Evolutionary conservation across 1,284 basidiomycete genomes (phyloP), one percentile per base, ranked within the genome.

Genomic region (Apiotrichum brassicae): DNA sequence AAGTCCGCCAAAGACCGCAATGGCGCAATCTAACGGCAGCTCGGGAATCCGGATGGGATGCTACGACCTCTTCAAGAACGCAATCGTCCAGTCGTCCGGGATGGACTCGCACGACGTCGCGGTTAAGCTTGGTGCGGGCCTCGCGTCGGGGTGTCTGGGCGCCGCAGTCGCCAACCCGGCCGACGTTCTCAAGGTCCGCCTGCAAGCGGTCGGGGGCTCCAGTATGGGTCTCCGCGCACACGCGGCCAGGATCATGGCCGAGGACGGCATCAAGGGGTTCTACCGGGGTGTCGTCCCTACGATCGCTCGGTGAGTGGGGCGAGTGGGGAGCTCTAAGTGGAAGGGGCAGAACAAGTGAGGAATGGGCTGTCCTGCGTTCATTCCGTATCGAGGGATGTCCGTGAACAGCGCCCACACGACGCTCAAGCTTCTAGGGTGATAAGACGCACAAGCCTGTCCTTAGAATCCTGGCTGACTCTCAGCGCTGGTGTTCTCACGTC

Each of bases 1-100:
- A 19, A 23, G 53, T 50, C n/a, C 12, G 13, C 40, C 14, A 3
- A 22, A 24, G 3, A 9, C 3, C 6, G 9, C 33, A 11, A 4
- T 5, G 20, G 6, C 39, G 6, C 23, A 12, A 16, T 5, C 48
- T 51, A 13, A 54, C 46, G 12, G 2, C 23, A 56, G 54, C 38
- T 52, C 50, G 12, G 54, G 54, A 9, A 56, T 56, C 32, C 54
- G 54, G 38, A 50, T 56, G 48, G 54, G 54, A 37, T 47, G 48
- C 42, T 56, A 56, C 51, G 54, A 56, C 51, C 30, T 41, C 13
- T 53, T 56, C 51, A 56, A 56, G 36, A 9, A 30, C n/a, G 23
- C 32, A 7, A 50, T 56, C 30, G 16, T 45, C 42, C 14, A 16
- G 19, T 11, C 39, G 37, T 3, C 54, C 48, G 19, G 18, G 30